These are phyloP conservation scores for Spathaspora passalidarum DNA, from an alignment of 805 yeast genomes.

Conservation along the genomic window DNA sequence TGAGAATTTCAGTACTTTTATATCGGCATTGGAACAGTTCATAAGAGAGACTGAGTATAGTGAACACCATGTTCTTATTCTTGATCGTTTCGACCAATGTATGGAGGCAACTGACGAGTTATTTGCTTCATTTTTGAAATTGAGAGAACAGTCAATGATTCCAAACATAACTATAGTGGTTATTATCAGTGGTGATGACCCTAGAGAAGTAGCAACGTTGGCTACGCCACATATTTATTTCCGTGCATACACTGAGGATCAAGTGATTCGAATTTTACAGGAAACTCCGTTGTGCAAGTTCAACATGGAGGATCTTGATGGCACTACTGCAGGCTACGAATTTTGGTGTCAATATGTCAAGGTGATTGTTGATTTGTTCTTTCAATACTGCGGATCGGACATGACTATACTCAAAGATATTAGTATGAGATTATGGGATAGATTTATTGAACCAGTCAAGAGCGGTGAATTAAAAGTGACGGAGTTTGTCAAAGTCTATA, in stretches of 20 bases:
- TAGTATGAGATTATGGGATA: slow-evolving; percentile 31
- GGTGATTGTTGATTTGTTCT: slow-evolving; percentile 44
- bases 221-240: slow-evolving; percentile 42
- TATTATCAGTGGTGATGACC: slow-evolving; percentile 39
- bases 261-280: slow-evolving; percentile 37
- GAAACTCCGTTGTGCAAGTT: slow-evolving; percentile 24
- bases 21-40: slow-evolving; percentile 39
- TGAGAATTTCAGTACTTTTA: slow-evolving; percentile 40
- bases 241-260: slow-evolving; percentile 31
- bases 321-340: slow-evolving; percentile 11
- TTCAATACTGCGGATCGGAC: slow-evolving; percentile 44
- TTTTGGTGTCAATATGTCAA: slow-evolving; percentile 45
- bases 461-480: slow-evolving; percentile 16
- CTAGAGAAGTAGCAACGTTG: slow-evolving; percentile 34
- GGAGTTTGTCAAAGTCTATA: slow-evolving; percentile 34
- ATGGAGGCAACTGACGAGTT: slow-evolving; percentile 42
- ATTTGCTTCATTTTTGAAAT: slow-evolving; percentile 34
- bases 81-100: slow-evolving; percentile 48
- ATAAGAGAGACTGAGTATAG: slow-evolving; percentile 24
- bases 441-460: slow-evolving; percentile 25
- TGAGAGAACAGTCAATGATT: slow-evolving; percentile 41
- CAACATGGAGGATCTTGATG: slow-evolving; percentile 15
- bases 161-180: slow-evolving; percentile 35
- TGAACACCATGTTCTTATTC: slow-evolving; percentile 40
- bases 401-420: slow-evolving; percentile 33